Conservation (phyloP, 257 asterid genomes). For the Vinca minor region DNA sequence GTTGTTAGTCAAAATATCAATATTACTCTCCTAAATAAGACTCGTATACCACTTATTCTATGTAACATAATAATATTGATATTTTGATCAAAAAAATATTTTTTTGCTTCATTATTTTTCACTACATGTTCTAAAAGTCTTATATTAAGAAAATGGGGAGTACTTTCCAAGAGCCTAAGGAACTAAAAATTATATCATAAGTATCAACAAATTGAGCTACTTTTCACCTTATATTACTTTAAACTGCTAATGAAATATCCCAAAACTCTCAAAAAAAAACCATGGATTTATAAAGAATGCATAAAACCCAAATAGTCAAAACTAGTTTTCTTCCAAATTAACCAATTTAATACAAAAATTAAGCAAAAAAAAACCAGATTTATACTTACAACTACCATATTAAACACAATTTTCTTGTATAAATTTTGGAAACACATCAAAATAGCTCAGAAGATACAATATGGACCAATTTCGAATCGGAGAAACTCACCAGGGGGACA, state of each 20-base stretch:
- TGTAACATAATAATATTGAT: no score
- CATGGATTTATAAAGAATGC: background rate
- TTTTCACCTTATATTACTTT: background rate
- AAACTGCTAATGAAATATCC: background rate
- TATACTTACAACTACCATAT: background rate
- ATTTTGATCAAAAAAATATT: no score
- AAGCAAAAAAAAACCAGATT: background rate
- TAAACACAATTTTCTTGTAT: slow-evolving; percentile 4
- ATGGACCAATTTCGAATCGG: background rate
- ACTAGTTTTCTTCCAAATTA: background rate
- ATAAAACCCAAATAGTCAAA: background rate
- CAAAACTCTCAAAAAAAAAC: background rate
- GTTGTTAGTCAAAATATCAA: no score
- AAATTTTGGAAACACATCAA: slow-evolving; percentile 1
- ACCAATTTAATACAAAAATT: background rate
- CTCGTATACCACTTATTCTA: no score
- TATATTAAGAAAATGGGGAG: no score
- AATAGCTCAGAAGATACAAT: background rate
- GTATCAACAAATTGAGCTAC: background rate
- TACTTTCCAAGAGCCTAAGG: background rate
- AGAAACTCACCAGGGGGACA: slow-evolving; percentile 33
- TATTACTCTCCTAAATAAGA: no score
- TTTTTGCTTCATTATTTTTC: no score
- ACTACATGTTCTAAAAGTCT: no score
- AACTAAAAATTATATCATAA: background rate